These are phyloP conservation scores for Diplosphaera chodatii DNA, from an alignment of 139 green algal genomes.

Conservation along the genomic window DNA sequence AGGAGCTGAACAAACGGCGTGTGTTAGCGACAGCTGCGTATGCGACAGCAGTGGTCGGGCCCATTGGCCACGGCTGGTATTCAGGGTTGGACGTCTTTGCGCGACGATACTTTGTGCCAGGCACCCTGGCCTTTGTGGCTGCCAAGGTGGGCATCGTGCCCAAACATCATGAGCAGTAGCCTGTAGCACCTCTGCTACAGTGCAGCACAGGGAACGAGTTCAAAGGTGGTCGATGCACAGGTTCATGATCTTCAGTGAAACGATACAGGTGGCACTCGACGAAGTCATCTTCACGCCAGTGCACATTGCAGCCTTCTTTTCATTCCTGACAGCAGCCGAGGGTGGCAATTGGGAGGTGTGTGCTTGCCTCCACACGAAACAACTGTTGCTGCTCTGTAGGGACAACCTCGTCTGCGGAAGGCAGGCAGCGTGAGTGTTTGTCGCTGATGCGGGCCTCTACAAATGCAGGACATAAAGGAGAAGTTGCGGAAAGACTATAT, in stretches of 20 bases:
- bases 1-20: not conserved
- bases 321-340: slow-evolving; percentile 20
- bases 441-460: no score
- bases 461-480: slow-evolving; percentile 19
- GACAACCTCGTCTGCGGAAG: no score
- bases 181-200: no score
- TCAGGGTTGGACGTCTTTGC: not conserved
- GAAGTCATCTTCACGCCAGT: slow-evolving; percentile 21
- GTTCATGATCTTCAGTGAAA: no score
- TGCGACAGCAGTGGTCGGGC: not conserved
- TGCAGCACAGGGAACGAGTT: no score
- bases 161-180: no score
- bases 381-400: no score
- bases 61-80: not conserved
- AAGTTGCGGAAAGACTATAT: slow-evolving; percentile 25
- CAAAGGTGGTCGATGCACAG: no score
- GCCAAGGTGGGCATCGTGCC: not conserved
- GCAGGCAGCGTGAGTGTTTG: no score
- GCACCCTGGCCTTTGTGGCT: not conserved
- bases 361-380: no score
- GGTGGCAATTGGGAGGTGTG: slow-evolving; percentile 17
- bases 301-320: slow-evolving; percentile 21
- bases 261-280: slow-evolving; percentile 13
- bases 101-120: not conserved
- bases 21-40: not conserved